Base-by-base conservation (phyloP, 1,139 yeast genomes). In the Pichia sp. region DNA sequence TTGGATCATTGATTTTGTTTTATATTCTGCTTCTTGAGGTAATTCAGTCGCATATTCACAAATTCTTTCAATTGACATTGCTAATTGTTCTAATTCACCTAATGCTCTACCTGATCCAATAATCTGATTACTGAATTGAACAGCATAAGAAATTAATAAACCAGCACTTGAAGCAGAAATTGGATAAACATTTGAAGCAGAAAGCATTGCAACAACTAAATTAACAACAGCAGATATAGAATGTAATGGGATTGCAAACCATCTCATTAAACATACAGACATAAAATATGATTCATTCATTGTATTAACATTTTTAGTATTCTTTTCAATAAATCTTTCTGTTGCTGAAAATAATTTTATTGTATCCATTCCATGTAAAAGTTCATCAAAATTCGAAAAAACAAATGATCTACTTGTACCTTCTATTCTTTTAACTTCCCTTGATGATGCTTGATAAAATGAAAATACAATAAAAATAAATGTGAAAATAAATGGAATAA, bases 21-120 rank as follows among this genome's bases (percentile, higher is more conserved):
- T 26, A 58, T 78, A 76, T 0, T 76, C 68, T 0, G 82, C 82
- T 57, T 82, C 90, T 54, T 72, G 75, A 0, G 86, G 87, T 45
- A 86, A 64, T 29, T 82, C 80, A 25, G 72, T 70, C 0, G 90
- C 92, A 62, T 86, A 86, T 46, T 80, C 75, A 50, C 78, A 73
- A 43, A 87, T 64, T 60, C 96, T 74, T 65, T 87, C 96, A n/a
- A 82, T 92, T 7, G 94, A 80, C 57, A 84, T 85, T 87, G 87
- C 76, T 58, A 82, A 83, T 63, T 84, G 86, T 60, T 87, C 95
- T 29, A 83, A 76, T 57, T 80, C 81, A 1, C 95, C 84, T 49
- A 69, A 64, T 4, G 81, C 68, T 58, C 80, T 70, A 37, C 80
- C 62, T 38, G 75, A 64, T 53, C 71, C 62, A 35, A 78, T 70